Conservation (phyloP, 1,284 basidiomycete genomes). For the Ustilago crameri region DNA sequence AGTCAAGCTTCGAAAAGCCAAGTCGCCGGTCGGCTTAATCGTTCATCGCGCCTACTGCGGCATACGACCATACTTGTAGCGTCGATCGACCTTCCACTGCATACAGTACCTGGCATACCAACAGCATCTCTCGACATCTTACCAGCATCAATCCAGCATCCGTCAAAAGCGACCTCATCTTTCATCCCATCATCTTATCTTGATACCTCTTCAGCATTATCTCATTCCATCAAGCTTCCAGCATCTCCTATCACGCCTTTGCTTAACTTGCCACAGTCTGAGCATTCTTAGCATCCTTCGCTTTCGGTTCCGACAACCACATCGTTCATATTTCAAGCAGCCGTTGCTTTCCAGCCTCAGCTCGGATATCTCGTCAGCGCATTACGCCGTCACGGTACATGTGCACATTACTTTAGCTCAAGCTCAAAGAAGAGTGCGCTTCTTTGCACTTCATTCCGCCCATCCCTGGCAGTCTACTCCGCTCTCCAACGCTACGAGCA, state of each 20-base stretch:
- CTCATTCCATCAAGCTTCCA: no score
- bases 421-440: neutral
- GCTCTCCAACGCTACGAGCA: neutral
- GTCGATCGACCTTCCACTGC: neutral
- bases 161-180: neutral
- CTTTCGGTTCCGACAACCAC: neutral
- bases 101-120: neutral
- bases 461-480: neutral
- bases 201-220: no score
- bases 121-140: neutral
- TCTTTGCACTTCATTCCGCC: neutral
- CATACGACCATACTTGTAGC: neutral
- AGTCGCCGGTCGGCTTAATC: constrained; percentile 31
- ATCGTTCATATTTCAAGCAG: neutral
- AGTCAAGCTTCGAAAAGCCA: neutral
- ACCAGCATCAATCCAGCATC: neutral
- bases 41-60: neutral
- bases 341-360: neutral
- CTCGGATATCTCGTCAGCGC: neutral
- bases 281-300: no score
- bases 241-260: no score
- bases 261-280: no score
- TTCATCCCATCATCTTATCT: neutral
- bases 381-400: neutral
- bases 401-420: neutral